Base-by-base conservation (phyloP, 768 basidiomycete genomes). In the Tricholoma terreum region DNA sequence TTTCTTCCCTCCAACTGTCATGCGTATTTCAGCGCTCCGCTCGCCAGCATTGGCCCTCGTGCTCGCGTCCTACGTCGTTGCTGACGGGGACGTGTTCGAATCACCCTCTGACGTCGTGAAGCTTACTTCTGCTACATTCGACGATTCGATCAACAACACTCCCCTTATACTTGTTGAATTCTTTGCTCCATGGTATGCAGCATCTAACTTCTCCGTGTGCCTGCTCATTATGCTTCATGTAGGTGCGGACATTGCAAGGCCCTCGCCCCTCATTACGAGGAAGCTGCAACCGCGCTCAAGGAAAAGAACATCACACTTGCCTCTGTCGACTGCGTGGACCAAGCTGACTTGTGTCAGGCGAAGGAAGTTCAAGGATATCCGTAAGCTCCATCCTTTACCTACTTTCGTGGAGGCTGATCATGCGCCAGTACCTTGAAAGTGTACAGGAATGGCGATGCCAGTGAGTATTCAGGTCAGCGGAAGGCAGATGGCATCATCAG, bases 181-280 rank as follows among this genome's bases (percentile, higher is more conserved):
- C 86, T 96, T 92, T 69, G 91, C 92, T 24, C 91, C 90, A 61
- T 93, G 90, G 90, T 90, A 67, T 27, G 60, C 61, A 15, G 53
- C 22, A 45, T 36, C 40, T 51, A 46, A 31, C 30, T 14, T 34
- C 30, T 38, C 31, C 6, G 34, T 45, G 11, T 27, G 22, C 8
- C 17, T 51, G 4, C 55, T 36, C 30, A 40, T 58, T 10, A 61
- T 34, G 1, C 15, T 24, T 40, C n/a, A 45, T 21, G n/a, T 53
- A 91, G 90, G 90, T 95, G 93, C 70, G 93, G 94, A 46, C 94
- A 97, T 77, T 97, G 95, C 81, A 96, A 96, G 68, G 90, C 93
- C 33, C 81, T 97, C 53, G 94, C 93, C 19, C 94, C 94, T 53
- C 88, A 96, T 61, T 96, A 95, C 63, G 92, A 95, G 70, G 87